Evolutionary conservation across 257 asterid species (phyloP).

Genomic region (Haberlea rhodopensis): DNA sequence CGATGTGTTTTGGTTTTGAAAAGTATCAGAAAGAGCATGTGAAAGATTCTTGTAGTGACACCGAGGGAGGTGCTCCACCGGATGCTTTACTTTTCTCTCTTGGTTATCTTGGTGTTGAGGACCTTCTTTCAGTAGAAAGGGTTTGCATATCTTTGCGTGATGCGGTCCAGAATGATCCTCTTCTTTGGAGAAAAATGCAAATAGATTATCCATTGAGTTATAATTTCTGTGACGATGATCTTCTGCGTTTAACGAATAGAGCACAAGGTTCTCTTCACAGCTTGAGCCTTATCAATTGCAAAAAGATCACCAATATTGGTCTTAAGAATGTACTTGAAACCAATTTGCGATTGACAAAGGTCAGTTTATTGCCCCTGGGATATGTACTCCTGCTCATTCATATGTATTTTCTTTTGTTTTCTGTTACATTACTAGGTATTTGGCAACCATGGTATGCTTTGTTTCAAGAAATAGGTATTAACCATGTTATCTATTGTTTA

Average conservation of each 20-base stretch:
- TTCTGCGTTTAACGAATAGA: conserved; percentile 53
- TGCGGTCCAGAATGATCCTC: conserved; percentile 63
- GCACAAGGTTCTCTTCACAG: conserved; percentile 65
- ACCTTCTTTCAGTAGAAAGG: conserved; percentile 63
- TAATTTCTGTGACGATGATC: conserved; percentile 52
- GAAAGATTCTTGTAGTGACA: conserved; percentile 17
- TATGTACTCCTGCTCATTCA: background rate
- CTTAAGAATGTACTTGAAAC: conserved; percentile 51
- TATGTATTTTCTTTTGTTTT: no score
- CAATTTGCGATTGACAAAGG: conserved; percentile 63
- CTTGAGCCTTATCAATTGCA: conserved; percentile 57
- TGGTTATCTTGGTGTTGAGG: conserved; percentile 51
- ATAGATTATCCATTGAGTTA: conserved; percentile 41
- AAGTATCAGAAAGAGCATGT: conserved; percentile 33
- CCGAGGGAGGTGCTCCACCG: conserved; percentile 42
- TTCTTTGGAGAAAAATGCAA: conserved; percentile 60
- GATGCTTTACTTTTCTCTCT: conserved; percentile 58
- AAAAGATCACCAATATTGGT: conserved; percentile 48
- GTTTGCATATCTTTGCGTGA: conserved; percentile 67
- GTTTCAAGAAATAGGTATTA: no score
- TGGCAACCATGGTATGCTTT: no score
- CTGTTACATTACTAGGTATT: no score
- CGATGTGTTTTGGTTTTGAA: conserved; percentile 45
- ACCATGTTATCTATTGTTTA: no score
- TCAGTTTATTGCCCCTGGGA: conserved; percentile 22